Percentiles rank a stretch among this genome's conserved stretches.
These are phyloP conservation scores for Penicillium macrosclerotiorum DNA, from an alignment of 495 filamentous ascomycete genomes.

Conservation along the genomic window DNA sequence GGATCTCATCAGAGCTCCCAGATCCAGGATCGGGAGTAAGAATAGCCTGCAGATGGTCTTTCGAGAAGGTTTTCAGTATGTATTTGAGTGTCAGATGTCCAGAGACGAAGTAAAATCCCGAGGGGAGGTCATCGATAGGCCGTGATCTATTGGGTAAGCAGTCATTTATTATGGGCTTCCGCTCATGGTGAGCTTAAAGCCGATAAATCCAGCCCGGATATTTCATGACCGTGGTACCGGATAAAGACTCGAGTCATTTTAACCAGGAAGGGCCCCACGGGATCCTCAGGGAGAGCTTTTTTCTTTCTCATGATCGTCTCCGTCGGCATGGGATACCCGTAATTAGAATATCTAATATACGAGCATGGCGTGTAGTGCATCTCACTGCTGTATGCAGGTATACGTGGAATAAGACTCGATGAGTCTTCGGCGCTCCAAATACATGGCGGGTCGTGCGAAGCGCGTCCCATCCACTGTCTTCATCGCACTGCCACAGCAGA, in stretches of 20 bases:
- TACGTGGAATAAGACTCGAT: conserved; percentile 8
- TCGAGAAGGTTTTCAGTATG: not conserved
- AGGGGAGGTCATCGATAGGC: not conserved
- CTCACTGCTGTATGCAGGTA: conserved; percentile 19
- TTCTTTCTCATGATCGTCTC: conserved; percentile 10
- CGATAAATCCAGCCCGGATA: not conserved
- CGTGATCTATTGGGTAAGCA: not conserved
- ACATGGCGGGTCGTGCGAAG: conserved; percentile 13
- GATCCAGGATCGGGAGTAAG: not conserved
- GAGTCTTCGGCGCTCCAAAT: conserved; percentile 12
- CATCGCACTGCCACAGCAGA: conserved; percentile 18
- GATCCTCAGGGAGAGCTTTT: conserved; percentile 2
- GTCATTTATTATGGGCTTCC: conserved; percentile 1
- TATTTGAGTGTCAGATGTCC: conserved; percentile 1
- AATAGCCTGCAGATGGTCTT: not conserved
- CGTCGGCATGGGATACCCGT: not conserved
- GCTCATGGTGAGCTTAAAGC: conserved; percentile 19
- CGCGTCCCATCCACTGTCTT: conserved; percentile 7
- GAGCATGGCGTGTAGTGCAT: conserved; percentile 17
- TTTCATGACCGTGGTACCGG: conserved; percentile 6
- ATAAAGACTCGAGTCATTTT: conserved; percentile 12
- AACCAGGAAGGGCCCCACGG: conserved; percentile 11
- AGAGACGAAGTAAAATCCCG: not conserved
- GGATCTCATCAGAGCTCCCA: conserved; percentile 9
- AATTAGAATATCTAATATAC: conserved; percentile 14